Evolutionary conservation across 2,329 filamentous ascomycete species (phyloP), one percentile per base, ranked within the genome.

Genomic region (Cytospora mali): DNA sequence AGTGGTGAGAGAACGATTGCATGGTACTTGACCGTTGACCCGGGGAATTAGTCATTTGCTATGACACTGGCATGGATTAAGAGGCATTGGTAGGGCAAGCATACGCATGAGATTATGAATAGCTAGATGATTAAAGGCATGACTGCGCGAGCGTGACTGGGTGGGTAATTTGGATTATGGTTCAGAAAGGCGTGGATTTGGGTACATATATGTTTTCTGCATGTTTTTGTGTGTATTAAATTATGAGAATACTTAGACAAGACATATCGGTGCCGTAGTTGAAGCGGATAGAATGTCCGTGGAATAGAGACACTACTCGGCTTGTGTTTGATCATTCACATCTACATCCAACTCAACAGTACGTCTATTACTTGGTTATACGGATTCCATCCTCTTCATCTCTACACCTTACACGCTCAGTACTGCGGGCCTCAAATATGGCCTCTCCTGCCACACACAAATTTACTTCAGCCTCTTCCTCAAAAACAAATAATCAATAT

Each of bases 1-100:
- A 69, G 1, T 89, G 87, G 86, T 88, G 68, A 70, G 55, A 10
- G 18, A 48, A 42, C 21, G 27, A 11, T 27, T 35, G 61, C 39
- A 62, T 58, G 27, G 23, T 11, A 54, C 35, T 27, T 31, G 21
- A 49, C 25, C n/a, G 35, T n/a, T 33, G 16, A 50, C 35, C 29
- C 27, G 42, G 42, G 28, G 33, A 11, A 35, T 25, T 48, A 51
- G 9, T 48, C 23, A 50, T 14, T 28, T 49, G 39, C 55, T 35
- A 59, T 42, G 27, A n/a, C 49, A 60, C 27, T 31, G 28, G 29
- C 29, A 50, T 28, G 52, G 48, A 31, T 39, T 28, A 35, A 46
- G 31, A 39, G 33, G 42, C 11, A 48, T 51, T 31, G 53, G 16
- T 46, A 11, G 29, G 51, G 35, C 23, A 62, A 29, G 33, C 33